Evolutionary conservation across 257 asterid genomes (phyloP), one percentile per base, ranked within the genome.

Genomic region (Catharanthus roseus): DNA sequence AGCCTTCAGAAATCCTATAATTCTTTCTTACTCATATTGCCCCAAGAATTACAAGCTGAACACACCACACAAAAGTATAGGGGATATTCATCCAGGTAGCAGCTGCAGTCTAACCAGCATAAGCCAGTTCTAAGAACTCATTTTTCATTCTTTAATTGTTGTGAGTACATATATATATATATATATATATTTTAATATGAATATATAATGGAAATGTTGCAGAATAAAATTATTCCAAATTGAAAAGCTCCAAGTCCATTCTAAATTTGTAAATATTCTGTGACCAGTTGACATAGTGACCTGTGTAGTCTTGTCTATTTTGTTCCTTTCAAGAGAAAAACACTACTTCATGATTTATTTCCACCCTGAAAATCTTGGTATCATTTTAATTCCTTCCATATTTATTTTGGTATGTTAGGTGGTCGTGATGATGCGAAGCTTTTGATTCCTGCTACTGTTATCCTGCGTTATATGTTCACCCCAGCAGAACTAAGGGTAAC

Each of bases 361-460:
- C 41, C 15, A 5, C 7, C 2, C 7, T 42, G 51, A 28, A 57
- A 9, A 26, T 65, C 71, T 60, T 51, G 69, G 18, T 28, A 51
- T 24, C 23, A 72, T 15, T 41, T 67, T 42, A 24, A 58, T 62
- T 44, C 53, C 42, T 74, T 49, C 53, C 28, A 61, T 29, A 50
- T 77, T 68, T 61, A 60, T 56, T 78, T 74, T 85, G 78, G 51
- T 68, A 70, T 77, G 77, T 69, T 85, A 93, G 98, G 98, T 78
- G 98, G 98, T 55, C 92, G 90, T 61, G 98, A 93, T 81, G 98
- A 93, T 73, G 70, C 90, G 36, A 93, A 87, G 86, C 75, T 93
- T 74, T 74, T 82, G 60, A 84, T 90, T 72, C 96, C 96, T 67
- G 91, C 98, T 64, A 83, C 96, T 69, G 91, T 93, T 67, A 39